These are phyloP conservation scores for Aspergillus quadricinctus DNA, from an alignment of 2,329 filamentous ascomycete genomes.

Conservation along the genomic window DNA sequence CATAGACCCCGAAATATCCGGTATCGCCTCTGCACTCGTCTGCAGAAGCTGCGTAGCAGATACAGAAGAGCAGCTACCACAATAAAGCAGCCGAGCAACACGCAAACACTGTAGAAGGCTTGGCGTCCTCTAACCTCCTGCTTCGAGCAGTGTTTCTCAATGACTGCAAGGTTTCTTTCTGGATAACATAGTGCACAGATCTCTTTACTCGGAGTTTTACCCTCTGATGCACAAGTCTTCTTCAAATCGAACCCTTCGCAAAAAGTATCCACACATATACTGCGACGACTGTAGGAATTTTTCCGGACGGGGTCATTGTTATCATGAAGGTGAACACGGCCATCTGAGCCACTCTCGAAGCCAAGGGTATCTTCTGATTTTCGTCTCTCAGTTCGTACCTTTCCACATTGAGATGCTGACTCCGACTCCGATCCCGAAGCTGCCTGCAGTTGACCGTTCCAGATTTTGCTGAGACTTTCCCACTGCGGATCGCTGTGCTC, in stretches of 20 bases:
- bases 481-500: neutral
- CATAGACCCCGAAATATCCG: slow-evolving; percentile 4
- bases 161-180: slow-evolving; percentile 5
- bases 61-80: slow-evolving; percentile 7
- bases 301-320: neutral
- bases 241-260: slow-evolving; percentile 7
- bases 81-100: slow-evolving; percentile 6
- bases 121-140: slow-evolving; percentile 8
- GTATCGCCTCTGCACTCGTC: neutral
- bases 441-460: neutral
- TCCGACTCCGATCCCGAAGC: neutral
- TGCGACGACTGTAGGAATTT: slow-evolving; percentile 1
- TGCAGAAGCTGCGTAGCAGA: slow-evolving; percentile 4
- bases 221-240: slow-evolving; percentile 3
- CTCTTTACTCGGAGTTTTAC: slow-evolving; percentile 2
- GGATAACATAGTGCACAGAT: slow-evolving; percentile 15
- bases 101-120: slow-evolving; percentile 13
- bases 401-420: neutral
- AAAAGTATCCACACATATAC: slow-evolving; percentile 9
- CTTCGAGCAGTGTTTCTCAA: slow-evolving; percentile 10
- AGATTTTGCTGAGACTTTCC: neutral
- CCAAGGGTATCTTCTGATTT: neutral
- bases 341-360: neutral
- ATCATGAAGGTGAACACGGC: neutral
- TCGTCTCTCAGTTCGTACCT: neutral